These are phyloP conservation scores for Bruguiera sexangula DNA, from an alignment of 345 rosid genomes.

Conservation along the genomic window DNA sequence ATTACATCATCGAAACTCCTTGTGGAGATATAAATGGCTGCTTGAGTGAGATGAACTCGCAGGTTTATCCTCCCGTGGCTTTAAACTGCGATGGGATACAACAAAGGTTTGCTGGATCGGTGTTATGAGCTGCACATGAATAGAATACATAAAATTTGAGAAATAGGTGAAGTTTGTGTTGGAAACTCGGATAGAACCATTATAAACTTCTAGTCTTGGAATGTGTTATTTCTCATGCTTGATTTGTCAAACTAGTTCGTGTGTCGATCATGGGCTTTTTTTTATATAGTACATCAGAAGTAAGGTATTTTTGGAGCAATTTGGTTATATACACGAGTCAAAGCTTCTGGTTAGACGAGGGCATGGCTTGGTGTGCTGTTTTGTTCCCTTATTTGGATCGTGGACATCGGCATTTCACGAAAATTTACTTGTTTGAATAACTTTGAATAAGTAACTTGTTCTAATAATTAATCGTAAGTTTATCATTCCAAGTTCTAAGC, in stretches of 20 bases:
- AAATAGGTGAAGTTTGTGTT: conserved; percentile 16
- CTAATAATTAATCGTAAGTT: too few relatives aligned
- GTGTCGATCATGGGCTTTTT: not conserved
- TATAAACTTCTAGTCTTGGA: conserved; percentile 10
- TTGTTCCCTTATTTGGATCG: not conserved
- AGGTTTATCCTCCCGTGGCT: conserved; percentile 21
- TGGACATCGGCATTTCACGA: not conserved
- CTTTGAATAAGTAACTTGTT: too few relatives aligned
- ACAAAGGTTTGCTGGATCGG: conserved; percentile 26
- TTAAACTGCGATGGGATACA: conserved; percentile 23
- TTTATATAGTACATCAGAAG: conserved; percentile 4
- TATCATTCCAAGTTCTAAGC: too few relatives aligned
- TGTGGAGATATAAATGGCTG: conserved; percentile 11
- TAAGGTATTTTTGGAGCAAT: not conserved
- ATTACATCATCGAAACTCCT: conserved; percentile 11
- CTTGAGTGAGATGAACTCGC: conserved; percentile 31
- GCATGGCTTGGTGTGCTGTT: not conserved
- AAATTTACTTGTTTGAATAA: not conserved
- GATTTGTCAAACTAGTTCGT: not conserved
- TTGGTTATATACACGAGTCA: not conserved
- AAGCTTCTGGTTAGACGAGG: not conserved
- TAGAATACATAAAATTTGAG: not conserved
- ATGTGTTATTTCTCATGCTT: not conserved
- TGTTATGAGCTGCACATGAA: conserved; percentile 15
- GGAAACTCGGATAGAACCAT: conserved; percentile 28